phyloP scores from a whole-genome alignment of 2,329 filamentous ascomycete species.

The Aschersonia sp. region DNA sequence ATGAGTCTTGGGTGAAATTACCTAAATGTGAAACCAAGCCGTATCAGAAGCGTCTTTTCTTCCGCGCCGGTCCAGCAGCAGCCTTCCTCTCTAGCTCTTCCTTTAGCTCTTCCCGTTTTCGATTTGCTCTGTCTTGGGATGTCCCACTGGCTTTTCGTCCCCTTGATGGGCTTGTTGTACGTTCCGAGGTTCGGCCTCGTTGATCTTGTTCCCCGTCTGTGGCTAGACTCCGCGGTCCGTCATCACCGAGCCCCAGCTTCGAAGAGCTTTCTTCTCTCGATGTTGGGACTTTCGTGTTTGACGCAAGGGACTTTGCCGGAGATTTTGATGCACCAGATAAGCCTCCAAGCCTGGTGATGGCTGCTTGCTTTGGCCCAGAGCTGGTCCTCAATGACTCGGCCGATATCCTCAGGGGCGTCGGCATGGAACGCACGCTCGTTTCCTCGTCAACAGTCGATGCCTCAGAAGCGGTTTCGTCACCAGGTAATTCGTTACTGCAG shows the following conservation, averaged over 20 bases:
- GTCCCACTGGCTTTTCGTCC: slow-evolving; percentile 24
- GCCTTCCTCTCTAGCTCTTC: slow-evolving; percentile 34
- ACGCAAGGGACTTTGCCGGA: no score
- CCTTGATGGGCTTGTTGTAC: slow-evolving; percentile 8
- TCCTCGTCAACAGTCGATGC: slow-evolving; percentile 17
- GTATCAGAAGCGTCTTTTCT: slow-evolving; percentile 38
- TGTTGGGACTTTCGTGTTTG: no score
- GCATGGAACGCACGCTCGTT: slow-evolving; percentile 8
- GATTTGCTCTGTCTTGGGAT: slow-evolving; percentile 30
- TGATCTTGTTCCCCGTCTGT: slow-evolving; percentile 10
- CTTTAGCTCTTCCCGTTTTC: slow-evolving; percentile 35
- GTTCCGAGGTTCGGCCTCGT: slow-evolving; percentile 9
- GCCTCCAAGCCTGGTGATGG: no score
- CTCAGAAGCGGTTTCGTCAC: slow-evolving; percentile 30
- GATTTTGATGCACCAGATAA: no score
- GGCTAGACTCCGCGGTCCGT: no score
- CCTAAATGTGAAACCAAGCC: no score
- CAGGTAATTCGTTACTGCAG: slow-evolving; percentile 6
- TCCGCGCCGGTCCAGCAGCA: slow-evolving; percentile 34
- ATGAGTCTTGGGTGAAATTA: no score
- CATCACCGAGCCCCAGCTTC: no score
- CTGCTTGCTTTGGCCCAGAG: no score
- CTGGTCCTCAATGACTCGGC: no score
- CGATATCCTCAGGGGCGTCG: no score
- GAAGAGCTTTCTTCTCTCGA: no score